Percentiles rank a stretch among this genome's conserved stretches.
These are phyloP conservation scores for Metarhizium anisopliae DNA, from an alignment of 2,329 filamentous ascomycete species.

Conservation along the genomic window DNA sequence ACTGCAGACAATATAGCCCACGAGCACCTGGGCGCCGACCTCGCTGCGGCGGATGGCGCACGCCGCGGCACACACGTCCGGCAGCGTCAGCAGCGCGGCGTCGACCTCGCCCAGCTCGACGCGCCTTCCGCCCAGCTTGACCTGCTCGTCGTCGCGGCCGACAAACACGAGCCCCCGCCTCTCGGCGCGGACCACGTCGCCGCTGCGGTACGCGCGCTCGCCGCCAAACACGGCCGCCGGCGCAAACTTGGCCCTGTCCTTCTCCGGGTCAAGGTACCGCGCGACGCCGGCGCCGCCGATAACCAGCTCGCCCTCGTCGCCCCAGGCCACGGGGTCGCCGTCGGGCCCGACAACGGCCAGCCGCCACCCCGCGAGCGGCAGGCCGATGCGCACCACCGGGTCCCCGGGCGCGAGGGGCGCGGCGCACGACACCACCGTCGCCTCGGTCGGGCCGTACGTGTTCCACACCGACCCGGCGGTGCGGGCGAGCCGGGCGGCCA, in stretches of 20 bases:
- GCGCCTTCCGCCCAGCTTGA: conserved; percentile 19
- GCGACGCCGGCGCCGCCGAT: conserved; percentile 15
- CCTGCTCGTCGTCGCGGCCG: conserved; percentile 19
- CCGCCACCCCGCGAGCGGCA: conserved; percentile 13
- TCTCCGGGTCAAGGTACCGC: conserved; percentile 12
- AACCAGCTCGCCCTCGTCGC: conserved; percentile 14
- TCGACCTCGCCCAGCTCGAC: conserved; percentile 20
- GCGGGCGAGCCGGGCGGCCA: conserved; percentile 10
- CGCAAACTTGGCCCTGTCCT: conserved; percentile 12
- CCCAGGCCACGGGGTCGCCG: conserved; percentile 32
- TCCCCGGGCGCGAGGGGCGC: conserved; percentile 11
- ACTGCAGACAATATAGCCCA: conserved; percentile 12
- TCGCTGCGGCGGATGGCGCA: conserved; percentile 11
- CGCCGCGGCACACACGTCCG: conserved; percentile 12
- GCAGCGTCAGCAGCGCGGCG: conserved; percentile 11
- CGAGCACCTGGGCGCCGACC: conserved; percentile 12
- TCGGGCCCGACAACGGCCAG: conserved; percentile 24
- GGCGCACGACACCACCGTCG: conserved; percentile 13
- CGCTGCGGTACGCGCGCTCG: conserved; percentile 16
- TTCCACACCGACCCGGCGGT: conserved; percentile 13
- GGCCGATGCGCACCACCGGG: conserved; percentile 11
- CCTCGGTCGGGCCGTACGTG: conserved; percentile 18
- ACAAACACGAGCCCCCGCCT: conserved; percentile 13
- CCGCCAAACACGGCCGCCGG: conserved; percentile 11
- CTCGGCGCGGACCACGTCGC: conserved; percentile 15